Percentiles rank a stretch among this genome's conserved stretches.
Evolutionary conservation across 495 filamentous ascomycete genomes (phyloP).

Genomic region (Hypoxylon rickii): DNA sequence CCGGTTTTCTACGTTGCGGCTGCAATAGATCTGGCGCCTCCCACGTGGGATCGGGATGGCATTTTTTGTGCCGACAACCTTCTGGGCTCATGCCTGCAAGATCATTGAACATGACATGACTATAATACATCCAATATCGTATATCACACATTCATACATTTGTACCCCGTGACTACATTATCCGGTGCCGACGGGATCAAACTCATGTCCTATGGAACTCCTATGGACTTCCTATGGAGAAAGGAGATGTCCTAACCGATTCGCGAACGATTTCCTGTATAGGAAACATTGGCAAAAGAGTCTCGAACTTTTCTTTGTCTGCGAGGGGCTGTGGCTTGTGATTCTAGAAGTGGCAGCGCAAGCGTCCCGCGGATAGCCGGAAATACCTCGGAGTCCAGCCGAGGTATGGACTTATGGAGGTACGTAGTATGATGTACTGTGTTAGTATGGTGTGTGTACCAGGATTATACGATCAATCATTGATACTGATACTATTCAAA

Average conservation of each 20-base stretch:
- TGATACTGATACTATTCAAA: too few relatives aligned
- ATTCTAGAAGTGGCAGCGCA: conserved; percentile 33
- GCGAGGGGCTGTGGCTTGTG: conserved; percentile 26
- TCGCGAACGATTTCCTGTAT: conserved; percentile 15
- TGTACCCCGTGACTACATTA: too few relatives aligned
- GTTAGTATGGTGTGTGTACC: background rate
- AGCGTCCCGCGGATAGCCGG: conserved; percentile 19
- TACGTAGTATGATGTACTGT: too few relatives aligned
- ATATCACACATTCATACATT: too few relatives aligned
- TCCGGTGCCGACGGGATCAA: too few relatives aligned
- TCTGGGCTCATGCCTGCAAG: conserved; percentile 16
- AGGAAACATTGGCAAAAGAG: conserved; percentile 1
- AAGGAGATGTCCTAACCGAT: background rate
- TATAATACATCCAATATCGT: too few relatives aligned
- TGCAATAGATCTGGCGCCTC: conserved; percentile 1
- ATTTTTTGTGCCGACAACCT: conserved; percentile 13
- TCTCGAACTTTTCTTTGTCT: conserved; percentile 24
- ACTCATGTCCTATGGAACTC: too few relatives aligned
- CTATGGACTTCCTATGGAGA: too few relatives aligned
- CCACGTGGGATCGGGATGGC: conserved; percentile 15
- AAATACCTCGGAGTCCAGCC: conserved; percentile 14
- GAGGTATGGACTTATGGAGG: background rate
- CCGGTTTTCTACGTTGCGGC: conserved; percentile 5
- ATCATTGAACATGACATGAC: conserved; percentile 2
- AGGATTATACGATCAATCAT: background rate